A percentile compares a stretch with the other conserved stretches of the same genome.
Evolutionary conservation across 2,329 filamentous ascomycete species (phyloP).

Genomic region (Tolypocladium ovalisporum): DNA sequence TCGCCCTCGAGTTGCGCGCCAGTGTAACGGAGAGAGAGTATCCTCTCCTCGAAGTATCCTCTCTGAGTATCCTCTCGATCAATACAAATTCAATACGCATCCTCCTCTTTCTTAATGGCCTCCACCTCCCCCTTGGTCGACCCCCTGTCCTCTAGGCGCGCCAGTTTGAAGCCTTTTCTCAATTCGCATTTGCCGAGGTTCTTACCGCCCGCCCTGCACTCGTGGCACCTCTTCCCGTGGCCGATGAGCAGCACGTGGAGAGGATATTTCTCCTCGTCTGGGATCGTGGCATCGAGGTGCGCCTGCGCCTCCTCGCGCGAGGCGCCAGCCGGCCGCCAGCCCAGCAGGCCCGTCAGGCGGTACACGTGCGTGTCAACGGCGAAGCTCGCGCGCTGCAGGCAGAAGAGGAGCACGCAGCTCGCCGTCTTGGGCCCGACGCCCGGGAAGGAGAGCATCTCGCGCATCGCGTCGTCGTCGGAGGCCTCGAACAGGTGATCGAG

Average conservation of each 20-base stretch:
- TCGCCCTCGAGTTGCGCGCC: not conserved
- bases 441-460: slow-evolving; percentile 35
- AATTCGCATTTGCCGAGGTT: slow-evolving; percentile 27
- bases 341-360: slow-evolving; percentile 35
- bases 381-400: slow-evolving; percentile 34
- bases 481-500: slow-evolving; percentile 36
- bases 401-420: slow-evolving; percentile 41
- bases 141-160: slow-evolving; percentile 11
- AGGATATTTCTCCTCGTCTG: slow-evolving; percentile 37
- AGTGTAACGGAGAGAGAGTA: not conserved
- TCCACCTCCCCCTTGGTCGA: slow-evolving; percentile 3
- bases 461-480: slow-evolving; percentile 35
- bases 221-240: slow-evolving; percentile 33
- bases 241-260: slow-evolving; percentile 37
- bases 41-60: no score
- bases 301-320: slow-evolving; percentile 35
- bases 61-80: not conserved
- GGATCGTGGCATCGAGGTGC: slow-evolving; percentile 36
- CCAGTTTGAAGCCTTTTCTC: slow-evolving; percentile 24
- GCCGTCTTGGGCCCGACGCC: slow-evolving; percentile 46
- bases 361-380: slow-evolving; percentile 44
- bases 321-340: slow-evolving; percentile 32
- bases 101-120: slow-evolving; percentile 3
- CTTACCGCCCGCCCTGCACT: slow-evolving; percentile 34
- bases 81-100: not conserved